phyloP scores from a whole-genome alignment of 1,139 yeast genomes.

The Candida anutae region DNA sequence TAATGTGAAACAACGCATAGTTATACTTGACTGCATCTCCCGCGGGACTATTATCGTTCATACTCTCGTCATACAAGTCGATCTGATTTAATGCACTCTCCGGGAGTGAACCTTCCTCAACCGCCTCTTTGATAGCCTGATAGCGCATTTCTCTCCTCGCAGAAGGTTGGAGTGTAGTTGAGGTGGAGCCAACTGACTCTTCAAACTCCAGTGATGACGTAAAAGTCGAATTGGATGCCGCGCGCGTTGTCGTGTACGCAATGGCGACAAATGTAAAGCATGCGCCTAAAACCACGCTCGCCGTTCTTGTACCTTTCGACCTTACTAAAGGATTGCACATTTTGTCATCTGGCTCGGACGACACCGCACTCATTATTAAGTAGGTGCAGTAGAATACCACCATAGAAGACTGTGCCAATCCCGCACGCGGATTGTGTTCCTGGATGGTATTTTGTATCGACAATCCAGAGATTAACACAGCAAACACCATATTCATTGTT shows the following conservation, averaged over 20 bases:
- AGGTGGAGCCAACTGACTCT: slow-evolving; percentile 8
- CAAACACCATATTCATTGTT: slow-evolving; percentile 61
- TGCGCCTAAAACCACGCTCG: slow-evolving; percentile 85
- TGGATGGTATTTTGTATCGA: slow-evolving; percentile 82
- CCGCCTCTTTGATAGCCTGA: slow-evolving; percentile 89
- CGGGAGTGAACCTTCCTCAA: slow-evolving; percentile 89
- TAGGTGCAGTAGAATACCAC: slow-evolving; percentile 92
- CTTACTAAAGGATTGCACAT: slow-evolving; percentile 87
- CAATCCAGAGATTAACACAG: slow-evolving; percentile 55
- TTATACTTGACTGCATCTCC: slow-evolving; percentile 68
- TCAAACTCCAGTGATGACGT: slow-evolving; percentile 13
- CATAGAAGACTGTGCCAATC: slow-evolving; percentile 95
- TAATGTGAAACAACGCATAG: slow-evolving; percentile 80
- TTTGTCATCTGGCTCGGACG: slow-evolving; percentile 93
- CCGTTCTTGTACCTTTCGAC: slow-evolving; percentile 83
- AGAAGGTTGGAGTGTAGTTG: slow-evolving; percentile 28
- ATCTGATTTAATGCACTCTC: slow-evolving; percentile 78
- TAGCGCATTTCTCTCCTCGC: slow-evolving; percentile 70
- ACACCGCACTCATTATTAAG: slow-evolving; percentile 85
- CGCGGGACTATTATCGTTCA: slow-evolving; percentile 63
- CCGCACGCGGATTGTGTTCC: slow-evolving; percentile 91
- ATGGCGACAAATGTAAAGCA: slow-evolving; percentile 89
- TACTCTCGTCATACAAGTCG: slow-evolving; percentile 50
- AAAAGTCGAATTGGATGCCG: slow-evolving; percentile 76
- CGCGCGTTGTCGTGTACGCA: slow-evolving; percentile 95